phyloP scores from a whole-genome alignment of 1,284 basidiomycete species.

The Xerocomus amazonicus region DNA sequence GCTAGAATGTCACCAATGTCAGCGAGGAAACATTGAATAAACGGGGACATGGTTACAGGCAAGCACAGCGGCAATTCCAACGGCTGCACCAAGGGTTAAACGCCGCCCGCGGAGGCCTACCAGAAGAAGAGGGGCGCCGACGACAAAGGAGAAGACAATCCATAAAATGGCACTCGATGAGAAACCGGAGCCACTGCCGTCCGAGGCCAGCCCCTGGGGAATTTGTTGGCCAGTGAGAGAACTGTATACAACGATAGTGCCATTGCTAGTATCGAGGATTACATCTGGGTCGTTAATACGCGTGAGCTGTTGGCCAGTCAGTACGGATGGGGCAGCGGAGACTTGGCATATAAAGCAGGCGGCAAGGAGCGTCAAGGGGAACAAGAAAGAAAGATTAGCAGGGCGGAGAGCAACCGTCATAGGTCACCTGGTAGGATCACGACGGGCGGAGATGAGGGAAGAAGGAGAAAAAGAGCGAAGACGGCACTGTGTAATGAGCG shows the following conservation, averaged over 20 bases:
- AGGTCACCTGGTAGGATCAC: conserved; percentile 16
- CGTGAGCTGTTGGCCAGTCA: conserved; percentile 13
- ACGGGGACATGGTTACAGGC: conserved; percentile 39
- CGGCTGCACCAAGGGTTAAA: conserved; percentile 49
- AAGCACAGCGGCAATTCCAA: conserved; percentile 48
- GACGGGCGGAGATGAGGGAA: background rate
- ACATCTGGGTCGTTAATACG: conserved; percentile 25
- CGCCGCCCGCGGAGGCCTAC: conserved; percentile 55
- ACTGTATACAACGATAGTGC: conserved; percentile 44
- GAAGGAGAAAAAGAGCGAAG: conserved; percentile 8
- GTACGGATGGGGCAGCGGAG: conserved; percentile 8
- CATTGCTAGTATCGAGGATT: conserved; percentile 37
- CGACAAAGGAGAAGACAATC: conserved; percentile 48
- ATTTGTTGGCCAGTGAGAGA: conserved; percentile 40
- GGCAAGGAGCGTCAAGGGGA: conserved; percentile 13
- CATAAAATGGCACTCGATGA: conserved; percentile 51
- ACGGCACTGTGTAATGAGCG: conserved; percentile 11
- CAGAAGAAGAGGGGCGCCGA: conserved; percentile 52
- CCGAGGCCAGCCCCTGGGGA: conserved; percentile 52
- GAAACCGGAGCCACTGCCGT: conserved; percentile 53
- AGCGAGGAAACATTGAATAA: conserved; percentile 2
- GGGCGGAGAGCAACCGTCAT: conserved; percentile 28
- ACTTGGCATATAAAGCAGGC: conserved; percentile 6
- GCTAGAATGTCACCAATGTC: conserved; percentile 33
- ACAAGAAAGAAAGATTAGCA: conserved; percentile 14